Evolutionary conservation across 257 asterid species (phyloP), one percentile per base, ranked within the genome.

Genomic region (Paraleonurus japonicus): DNA sequence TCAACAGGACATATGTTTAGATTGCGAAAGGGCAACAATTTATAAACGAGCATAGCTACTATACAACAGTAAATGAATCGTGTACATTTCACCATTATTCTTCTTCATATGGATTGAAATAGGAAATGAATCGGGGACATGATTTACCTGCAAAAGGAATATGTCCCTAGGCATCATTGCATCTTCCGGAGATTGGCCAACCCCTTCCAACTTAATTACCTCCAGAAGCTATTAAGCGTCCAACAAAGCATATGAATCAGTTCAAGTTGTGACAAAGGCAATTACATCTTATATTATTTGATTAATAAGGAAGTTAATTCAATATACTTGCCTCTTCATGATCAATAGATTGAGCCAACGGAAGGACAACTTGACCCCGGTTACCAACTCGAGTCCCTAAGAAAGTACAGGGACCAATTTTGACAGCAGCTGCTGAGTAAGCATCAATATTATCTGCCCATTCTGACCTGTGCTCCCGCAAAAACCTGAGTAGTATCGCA

Each of bases 391-490:
- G 89, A 33, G 96, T 76, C 66, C 89, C 92, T 27, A 92, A 86
- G 61, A 85, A 60, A 64, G 83, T 84, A 73, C 83, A 86, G 4
- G 96, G 95, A 58, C 96, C 96, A 26, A 92, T 80, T 81, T 92
- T 92, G 65, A 86, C 81, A 53, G 96, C 95, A 60, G 89, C 87
- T 37, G 96, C 95, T 23, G 98, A 81, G 78, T 86, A 92, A 62
- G 95, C 84, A 76, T 92, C 96, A 15, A 88, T 82, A 73, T 78
- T 89, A 81, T 92, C 96, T 1, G 98, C 96, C 98, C 98, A 92
- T 83, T 92, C 98, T 9, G 98, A 90, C 58, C 98, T 81, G 79
- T 92, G 98, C 79, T 92, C 98, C 58, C 98, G 78, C 50, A 92
- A 70, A 72, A 92, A 92, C 71, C 95, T 78, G 16, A 92, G 95